phyloP scores from a whole-genome alignment of 2,329 filamentous ascomycete genomes.

The Xylogone sp. region DNA sequence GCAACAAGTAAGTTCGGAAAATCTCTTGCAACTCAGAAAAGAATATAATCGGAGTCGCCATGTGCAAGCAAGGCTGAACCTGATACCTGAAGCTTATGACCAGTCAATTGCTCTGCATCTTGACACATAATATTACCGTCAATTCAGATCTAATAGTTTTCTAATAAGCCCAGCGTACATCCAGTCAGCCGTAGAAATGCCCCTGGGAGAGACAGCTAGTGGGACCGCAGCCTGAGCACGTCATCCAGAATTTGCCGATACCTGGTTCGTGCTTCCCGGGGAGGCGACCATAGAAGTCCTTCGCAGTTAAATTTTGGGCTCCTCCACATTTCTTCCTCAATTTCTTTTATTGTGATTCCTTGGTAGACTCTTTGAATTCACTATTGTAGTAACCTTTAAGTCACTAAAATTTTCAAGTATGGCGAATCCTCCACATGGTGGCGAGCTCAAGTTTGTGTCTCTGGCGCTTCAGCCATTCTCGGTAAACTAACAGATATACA shows the following conservation, averaged over 20 bases:
- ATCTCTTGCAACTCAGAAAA: too few relatives aligned
- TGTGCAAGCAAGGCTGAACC: too few relatives aligned
- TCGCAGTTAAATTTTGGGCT: background rate
- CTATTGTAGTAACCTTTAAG: background rate
- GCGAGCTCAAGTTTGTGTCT: slow-evolving; percentile 72
- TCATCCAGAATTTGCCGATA: slow-evolving; percentile 1
- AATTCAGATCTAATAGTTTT: too few relatives aligned
- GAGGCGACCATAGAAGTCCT: background rate
- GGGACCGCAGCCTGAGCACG: background rate
- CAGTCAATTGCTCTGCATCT: too few relatives aligned
- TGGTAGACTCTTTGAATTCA: slow-evolving; percentile 3
- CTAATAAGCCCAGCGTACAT: too few relatives aligned
- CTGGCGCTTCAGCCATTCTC: background rate
- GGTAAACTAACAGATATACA: slow-evolving; percentile 12
- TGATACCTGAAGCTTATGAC: too few relatives aligned
- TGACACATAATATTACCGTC: too few relatives aligned
- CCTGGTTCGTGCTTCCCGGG: background rate
- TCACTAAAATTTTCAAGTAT: slow-evolving; percentile 36
- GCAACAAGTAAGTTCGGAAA: too few relatives aligned
- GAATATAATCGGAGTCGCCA: too few relatives aligned
- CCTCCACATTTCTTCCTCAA: background rate
- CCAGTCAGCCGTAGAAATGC: too few relatives aligned
- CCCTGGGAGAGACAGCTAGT: background rate
- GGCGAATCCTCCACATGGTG: slow-evolving; percentile 77
- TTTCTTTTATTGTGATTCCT: too few relatives aligned